Evolutionary conservation across 345 rosid species (phyloP).

Genomic region (Psidium friedrichsthalianum): DNA sequence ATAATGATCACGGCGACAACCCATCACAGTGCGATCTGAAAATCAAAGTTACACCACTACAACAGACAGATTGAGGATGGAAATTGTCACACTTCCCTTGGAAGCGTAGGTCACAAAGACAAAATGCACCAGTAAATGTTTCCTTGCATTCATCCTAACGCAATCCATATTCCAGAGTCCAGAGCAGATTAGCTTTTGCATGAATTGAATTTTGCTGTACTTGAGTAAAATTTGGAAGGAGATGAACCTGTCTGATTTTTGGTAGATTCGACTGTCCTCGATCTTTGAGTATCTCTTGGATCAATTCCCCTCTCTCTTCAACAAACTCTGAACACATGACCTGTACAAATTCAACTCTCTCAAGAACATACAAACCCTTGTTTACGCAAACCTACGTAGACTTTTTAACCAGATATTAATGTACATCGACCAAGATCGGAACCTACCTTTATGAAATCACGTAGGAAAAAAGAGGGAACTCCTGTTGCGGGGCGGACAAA

Average conservation of each 20-base stretch:
- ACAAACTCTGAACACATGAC: constrained; percentile 23
- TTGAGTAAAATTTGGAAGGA: neutral
- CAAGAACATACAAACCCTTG: neutral
- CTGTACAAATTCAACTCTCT: constrained; percentile 1
- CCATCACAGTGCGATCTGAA: neutral
- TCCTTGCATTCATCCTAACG: neutral
- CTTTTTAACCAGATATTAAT: neutral
- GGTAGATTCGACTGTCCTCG: constrained; percentile 18
- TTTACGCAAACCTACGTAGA: neutral
- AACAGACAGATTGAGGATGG: neutral
- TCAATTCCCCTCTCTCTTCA: constrained; percentile 19
- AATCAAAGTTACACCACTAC: neutral
- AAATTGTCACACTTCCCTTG: neutral
- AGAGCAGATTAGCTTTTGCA: neutral
- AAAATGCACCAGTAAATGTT: neutral
- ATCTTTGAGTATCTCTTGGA: constrained; percentile 10
- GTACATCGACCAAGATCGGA: neutral
- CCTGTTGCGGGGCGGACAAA: constrained; percentile 32
- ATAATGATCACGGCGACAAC: neutral
- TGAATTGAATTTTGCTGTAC: neutral
- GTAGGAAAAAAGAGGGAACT: constrained; percentile 13
- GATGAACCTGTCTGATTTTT: constrained; percentile 16
- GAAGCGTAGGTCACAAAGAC: neutral
- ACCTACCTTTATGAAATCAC: constrained; percentile 18
- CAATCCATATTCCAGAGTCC: neutral